Evolutionary conservation across 768 basidiomycete genomes (phyloP).

Genomic region (Candolleomyces aberdarensis): DNA sequence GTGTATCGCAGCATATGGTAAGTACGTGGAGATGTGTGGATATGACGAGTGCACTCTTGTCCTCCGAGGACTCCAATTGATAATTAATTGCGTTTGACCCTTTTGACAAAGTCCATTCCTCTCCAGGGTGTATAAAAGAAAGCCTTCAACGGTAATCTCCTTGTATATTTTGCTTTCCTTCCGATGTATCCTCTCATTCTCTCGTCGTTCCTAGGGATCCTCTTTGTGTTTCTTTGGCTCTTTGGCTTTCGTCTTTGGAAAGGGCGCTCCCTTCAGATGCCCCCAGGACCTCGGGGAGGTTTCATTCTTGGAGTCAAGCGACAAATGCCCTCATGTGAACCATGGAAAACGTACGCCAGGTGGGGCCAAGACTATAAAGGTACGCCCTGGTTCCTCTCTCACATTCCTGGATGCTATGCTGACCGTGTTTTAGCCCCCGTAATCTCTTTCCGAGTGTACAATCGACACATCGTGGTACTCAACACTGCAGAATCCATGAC

Average conservation of each 20-base stretch:
- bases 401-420: background rate
- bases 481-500: constrained; percentile 42
- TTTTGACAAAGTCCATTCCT: too few relatives aligned
- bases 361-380: constrained; percentile 3
- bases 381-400: background rate
- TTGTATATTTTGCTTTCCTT: too few relatives aligned
- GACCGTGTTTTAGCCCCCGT: constrained; percentile 31
- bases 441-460: constrained; percentile 45
- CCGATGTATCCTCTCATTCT: too few relatives aligned
- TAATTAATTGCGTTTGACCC: too few relatives aligned
- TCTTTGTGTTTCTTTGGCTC: background rate
- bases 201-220: too few relatives aligned
- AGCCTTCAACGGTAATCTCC: too few relatives aligned
- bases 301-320: background rate
- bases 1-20: too few relatives aligned
- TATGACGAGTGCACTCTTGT: too few relatives aligned
- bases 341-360: constrained; percentile 8
- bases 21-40: too few relatives aligned
- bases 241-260: background rate
- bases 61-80: too few relatives aligned
- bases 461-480: constrained; percentile 44
- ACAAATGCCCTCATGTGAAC: background rate
- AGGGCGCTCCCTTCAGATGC: background rate
- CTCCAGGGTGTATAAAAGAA: too few relatives aligned
- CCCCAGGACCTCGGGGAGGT: constrained; percentile 5